Evolutionary conservation across 257 asterid species (phyloP).

Genomic region (Buddleja alternifolia): DNA sequence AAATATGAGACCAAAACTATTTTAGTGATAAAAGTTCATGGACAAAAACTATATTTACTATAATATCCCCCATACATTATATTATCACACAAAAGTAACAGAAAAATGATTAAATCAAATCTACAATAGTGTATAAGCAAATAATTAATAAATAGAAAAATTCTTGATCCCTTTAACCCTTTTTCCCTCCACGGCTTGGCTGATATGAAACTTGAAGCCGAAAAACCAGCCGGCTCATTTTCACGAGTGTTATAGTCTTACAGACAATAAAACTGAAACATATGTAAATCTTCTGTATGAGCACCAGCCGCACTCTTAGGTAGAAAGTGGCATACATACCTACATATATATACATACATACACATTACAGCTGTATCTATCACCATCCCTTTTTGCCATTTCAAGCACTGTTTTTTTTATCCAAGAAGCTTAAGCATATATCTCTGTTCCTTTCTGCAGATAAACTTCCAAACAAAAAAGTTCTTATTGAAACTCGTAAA

Average conservation of each 20-base stretch:
- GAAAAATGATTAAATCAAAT: neutral
- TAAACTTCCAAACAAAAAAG: conserved; percentile 34
- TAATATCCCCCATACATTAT: too few species aligned
- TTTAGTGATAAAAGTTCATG: too few species aligned
- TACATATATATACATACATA: neutral
- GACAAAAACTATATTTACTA: too few species aligned
- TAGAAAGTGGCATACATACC: neutral
- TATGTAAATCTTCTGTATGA: neutral
- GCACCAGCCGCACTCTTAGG: conserved; percentile 26
- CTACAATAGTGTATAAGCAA: neutral
- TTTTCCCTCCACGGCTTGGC: conserved; percentile 30
- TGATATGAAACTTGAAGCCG: conserved; percentile 23
- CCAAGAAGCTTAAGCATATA: neutral
- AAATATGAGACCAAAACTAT: too few species aligned
- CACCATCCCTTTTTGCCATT: conserved; percentile 9
- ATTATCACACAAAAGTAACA: neutral
- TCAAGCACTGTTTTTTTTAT: neutral
- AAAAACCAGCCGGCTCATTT: conserved; percentile 30
- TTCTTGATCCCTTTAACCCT: neutral
- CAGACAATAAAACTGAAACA: conserved; percentile 28
- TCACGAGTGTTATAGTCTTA: conserved; percentile 43
- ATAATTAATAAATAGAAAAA: neutral
- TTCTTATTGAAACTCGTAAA: conserved; percentile 15
- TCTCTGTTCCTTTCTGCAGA: conserved; percentile 14
- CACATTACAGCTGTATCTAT: conserved; percentile 3